Evolutionary conservation across 441 rosid species (phyloP).

Genomic region (Gossypium schwendimanii): DNA sequence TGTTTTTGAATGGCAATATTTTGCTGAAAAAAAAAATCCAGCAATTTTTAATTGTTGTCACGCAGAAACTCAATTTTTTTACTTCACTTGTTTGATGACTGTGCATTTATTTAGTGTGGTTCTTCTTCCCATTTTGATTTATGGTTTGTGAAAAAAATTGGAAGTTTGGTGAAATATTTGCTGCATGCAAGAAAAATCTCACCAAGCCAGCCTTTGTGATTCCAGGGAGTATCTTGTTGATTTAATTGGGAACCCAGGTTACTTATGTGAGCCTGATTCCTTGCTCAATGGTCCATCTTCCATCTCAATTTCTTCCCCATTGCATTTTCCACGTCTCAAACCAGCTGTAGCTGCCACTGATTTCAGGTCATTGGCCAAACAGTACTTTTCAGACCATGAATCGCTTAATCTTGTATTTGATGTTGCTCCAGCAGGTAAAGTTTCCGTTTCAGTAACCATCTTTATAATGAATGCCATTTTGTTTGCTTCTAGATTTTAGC

Average conservation of each 20-base stretch:
- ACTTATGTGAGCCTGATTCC: slow-evolving; percentile 83
- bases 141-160: neutral
- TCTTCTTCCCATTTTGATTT: slow-evolving; percentile 1
- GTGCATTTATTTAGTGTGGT: neutral
- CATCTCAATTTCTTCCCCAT: slow-evolving; percentile 85
- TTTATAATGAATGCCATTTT: neutral
- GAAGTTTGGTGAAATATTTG: neutral
- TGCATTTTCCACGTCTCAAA: slow-evolving; percentile 79
- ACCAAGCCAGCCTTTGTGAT: slow-evolving; percentile 22
- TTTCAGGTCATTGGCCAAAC: slow-evolving; percentile 79
- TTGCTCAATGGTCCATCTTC: slow-evolving; percentile 92
- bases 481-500: neutral
- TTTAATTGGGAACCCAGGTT: slow-evolving; percentile 85
- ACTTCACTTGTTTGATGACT: neutral
- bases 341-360: slow-evolving; percentile 55
- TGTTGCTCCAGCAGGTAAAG: slow-evolving; percentile 62
- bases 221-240: slow-evolving; percentile 94
- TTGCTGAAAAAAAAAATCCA: neutral
- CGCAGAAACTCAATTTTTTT: slow-evolving; percentile 4
- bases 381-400: slow-evolving; percentile 73
- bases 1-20: neutral
- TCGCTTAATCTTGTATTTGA: slow-evolving; percentile 76
- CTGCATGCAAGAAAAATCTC: slow-evolving; percentile 10
- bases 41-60: neutral
- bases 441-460: slow-evolving; percentile 5